Base-by-base conservation (phyloP, 345 rosid genomes). In the Aegle marmelos region DNA sequence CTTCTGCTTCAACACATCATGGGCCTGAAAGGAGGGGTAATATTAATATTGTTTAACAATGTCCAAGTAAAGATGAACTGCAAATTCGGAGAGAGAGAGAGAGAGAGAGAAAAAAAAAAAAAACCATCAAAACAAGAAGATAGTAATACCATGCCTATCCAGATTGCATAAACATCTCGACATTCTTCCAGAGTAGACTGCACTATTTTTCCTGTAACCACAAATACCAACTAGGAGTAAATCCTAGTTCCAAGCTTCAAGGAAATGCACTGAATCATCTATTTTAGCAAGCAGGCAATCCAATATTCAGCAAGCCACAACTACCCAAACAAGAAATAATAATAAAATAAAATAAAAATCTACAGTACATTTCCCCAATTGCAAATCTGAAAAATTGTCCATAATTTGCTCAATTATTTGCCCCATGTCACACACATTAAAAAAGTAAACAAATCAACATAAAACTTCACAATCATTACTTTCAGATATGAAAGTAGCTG, bases 151-250 rank as follows among this genome's bases (percentile, higher is more conserved):
- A 91, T 88, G 63, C 79, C 80, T 80, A 91, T 82, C 97, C 95
- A 92, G 68, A 75, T 76, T 80, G 86, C 93, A 86, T 90, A 91
- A 74, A 92, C 91, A 85, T 94, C 98, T 72, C 87, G 87, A 78
- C 98, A 94, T 81, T 94, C 97, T 73, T 92, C 97, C 86, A 90
- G 21, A 63, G 98, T 91, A 79, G 97, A 91, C 87, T 92, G 94
- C 88, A 96, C 87, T 82, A 96, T 96, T 85, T 90, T 94, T 58
- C 95, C 99, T 94, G 88, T 39, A 39, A 70, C 34, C 76, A 79
- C 34, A 16, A 72, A 67, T 50, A 76, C 16, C 73, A 74, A 24
- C 27, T 9, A 2, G 48, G 37, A 36, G 79, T 73, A 61, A 79
- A 74, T 53, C 75, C 33, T 73, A 27, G 28, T 19, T 24, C 11